Evolutionary conservation across 2,329 filamentous ascomycete genomes (phyloP).

Genomic region (Pochonia chlamydosporia): DNA sequence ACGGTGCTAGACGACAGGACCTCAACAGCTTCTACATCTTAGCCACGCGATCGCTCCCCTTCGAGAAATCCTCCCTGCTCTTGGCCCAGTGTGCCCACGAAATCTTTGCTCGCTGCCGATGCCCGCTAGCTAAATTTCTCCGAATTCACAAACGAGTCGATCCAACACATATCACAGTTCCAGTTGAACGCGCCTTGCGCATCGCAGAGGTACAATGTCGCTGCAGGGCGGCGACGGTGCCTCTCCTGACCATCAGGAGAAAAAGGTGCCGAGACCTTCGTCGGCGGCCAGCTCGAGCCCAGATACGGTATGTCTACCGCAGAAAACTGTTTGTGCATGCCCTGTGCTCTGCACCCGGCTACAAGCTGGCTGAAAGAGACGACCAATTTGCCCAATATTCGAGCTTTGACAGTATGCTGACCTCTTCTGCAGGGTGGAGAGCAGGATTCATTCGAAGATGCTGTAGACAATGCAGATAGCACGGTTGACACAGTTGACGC

Average conservation of each 20-base stretch:
- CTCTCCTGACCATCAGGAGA: conserved; percentile 17
- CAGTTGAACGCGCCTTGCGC: not conserved
- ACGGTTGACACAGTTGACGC: conserved; percentile 62
- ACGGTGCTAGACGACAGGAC: not conserved
- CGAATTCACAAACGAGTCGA: not conserved
- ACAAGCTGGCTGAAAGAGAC: not conserved
- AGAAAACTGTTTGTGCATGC: not conserved
- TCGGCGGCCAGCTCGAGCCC: conserved; percentile 24
- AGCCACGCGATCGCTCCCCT: not conserved
- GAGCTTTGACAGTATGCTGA: conserved; percentile 7
- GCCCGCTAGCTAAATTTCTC: conserved; percentile 9
- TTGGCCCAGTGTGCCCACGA: not conserved
- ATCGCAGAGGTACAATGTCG: conserved; percentile 23
- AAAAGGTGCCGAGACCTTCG: conserved; percentile 20
- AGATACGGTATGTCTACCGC: conserved; percentile 19
- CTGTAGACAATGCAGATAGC: conserved; percentile 48
- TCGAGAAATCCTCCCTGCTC: not conserved
- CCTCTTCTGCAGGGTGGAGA: conserved; percentile 22
- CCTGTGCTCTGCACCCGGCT: not conserved
- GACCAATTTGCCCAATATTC: not conserved
- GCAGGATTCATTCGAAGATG: conserved; percentile 67
- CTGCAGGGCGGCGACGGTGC: conserved; percentile 24
- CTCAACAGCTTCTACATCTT: not conserved
- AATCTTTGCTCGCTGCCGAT: conserved; percentile 5
- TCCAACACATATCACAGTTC: not conserved